Base-by-base conservation (phyloP, 1,284 basidiomycete species). In the Erythrobasidium hasegawianum region DNA sequence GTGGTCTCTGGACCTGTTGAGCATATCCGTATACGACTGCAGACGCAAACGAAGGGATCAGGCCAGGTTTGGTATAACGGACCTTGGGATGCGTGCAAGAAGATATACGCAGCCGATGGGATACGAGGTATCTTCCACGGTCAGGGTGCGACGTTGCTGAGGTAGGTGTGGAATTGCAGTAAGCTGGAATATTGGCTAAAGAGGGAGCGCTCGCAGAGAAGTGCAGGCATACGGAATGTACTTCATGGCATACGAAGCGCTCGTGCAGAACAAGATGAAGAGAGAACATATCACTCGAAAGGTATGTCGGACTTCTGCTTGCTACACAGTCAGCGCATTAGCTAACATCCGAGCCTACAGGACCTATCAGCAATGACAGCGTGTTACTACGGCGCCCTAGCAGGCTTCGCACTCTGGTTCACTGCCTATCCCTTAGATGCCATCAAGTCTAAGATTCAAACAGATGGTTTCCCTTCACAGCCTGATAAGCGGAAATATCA, bases 1-100 rank as follows among this genome's bases (percentile, higher is more conserved):
- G 82, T 94, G 62, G 90, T 97, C 18, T 94, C 93, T 0, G 91
- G 92, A 1, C 95, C 95, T 1, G 92, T 98, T 13, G 95, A 98
- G 78, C 93, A 97, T 76, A 92, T 97, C 74, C 89, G 95, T 81
- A 97, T 97, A 73, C 88, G 94, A 60, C 79, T 96, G 29, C 92
- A 96, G 79, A 93, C 89, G 1, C 92, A 95, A 76, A 86, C 88
- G 1, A 83, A 64, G 39, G 52, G 56, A 24, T 18, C 64, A 9
- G 59, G 57, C 7, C 24, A 85, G 57, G 83, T 80, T 13, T 86
- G 85, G 39, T 95, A 92, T 78, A 79, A 80, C n/a, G 92, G 92
- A 0, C 92, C 92, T 13, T 83, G 85, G 71, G 89, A 94, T 77
- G 91, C 90, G 41, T 86, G 90, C 61, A 84, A 81, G 75, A 91